Percentiles rank a stretch among this genome's conserved stretches.
Evolutionary conservation across 352 stramenopile species (phyloP).

Genomic region (Globisporangium spinosum): DNA sequence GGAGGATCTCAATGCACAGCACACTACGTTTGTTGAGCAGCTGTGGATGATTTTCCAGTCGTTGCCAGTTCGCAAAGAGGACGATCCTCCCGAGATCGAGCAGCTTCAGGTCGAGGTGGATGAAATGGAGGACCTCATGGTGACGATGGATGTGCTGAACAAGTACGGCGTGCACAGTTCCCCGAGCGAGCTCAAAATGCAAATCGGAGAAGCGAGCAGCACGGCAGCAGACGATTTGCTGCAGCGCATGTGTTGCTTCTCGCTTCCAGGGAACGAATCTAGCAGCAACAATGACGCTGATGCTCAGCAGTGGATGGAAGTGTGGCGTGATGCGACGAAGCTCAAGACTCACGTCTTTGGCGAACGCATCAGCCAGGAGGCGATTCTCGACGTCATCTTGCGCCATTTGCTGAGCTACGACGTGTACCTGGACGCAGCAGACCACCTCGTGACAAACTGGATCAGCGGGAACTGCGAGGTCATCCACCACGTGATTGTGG

Average conservation of each 20-base stretch:
- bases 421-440: slow-evolving; percentile 25
- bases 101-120: slow-evolving; percentile 69
- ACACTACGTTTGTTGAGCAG: slow-evolving; percentile 44
- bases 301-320: slow-evolving; percentile 38
- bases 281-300: not conserved
- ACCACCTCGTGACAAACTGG: slow-evolving; percentile 55
- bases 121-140: slow-evolving; percentile 67
- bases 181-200: slow-evolving; percentile 23
- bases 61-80: slow-evolving; percentile 55
- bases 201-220: slow-evolving; percentile 9
- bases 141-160: slow-evolving; percentile 62
- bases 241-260: slow-evolving; percentile 49
- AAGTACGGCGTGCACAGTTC: slow-evolving; percentile 52
- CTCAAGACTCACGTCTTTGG: slow-evolving; percentile 73
- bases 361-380: slow-evolving; percentile 48
- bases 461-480: slow-evolving; percentile 39
- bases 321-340: slow-evolving; percentile 61
- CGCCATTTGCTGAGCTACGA: slow-evolving; percentile 40
- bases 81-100: slow-evolving; percentile 45
- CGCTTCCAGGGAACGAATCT: slow-evolving; percentile 17
- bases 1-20: slow-evolving; percentile 6
- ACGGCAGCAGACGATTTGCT: slow-evolving; percentile 25
- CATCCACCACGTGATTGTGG: slow-evolving; percentile 38
- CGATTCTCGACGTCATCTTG: slow-evolving; percentile 51
- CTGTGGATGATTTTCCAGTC: slow-evolving; percentile 75